Base-by-base conservation (phyloP, 768 basidiomycete species). In the Lactarius quietus region DNA sequence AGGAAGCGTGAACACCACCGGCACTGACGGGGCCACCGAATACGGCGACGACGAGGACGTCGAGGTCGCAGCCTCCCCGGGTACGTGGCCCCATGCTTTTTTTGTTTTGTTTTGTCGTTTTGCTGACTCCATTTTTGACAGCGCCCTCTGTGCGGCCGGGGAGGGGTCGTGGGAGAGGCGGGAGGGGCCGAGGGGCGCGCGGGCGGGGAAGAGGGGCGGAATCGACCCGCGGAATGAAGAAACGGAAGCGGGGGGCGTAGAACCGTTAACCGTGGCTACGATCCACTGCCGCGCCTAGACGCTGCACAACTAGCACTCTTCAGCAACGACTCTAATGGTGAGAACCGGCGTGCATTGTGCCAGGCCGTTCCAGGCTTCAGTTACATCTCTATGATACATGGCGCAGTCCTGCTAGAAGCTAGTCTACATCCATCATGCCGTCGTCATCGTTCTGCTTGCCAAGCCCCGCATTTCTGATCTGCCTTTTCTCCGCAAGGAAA, bases 1-100 rank as follows among this genome's bases (percentile, higher is more conserved):
- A 70, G 87, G 84, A 38, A 90, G 89, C 67, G 81, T 85, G 36
- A 80, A 85, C 18, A 90, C 89, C 20, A 90, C 89, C 2, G 88
- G 83, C 33, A 89, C 90, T 4, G 90, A 92, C 69, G 84, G 71
- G 3, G 83, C 86, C 12, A 88, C 87, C 6, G 88, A 89, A 57
- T 85, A 87, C 65, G 81, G 64, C 18, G 77, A 78, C 2, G 88
- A 88, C 51, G 90, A 90, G 41, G 89, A 89, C 9, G 83, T 83
- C 59, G 74, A 74, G 14, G 89, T 67, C 14, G 66, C 63, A 2
- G 68, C 66, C 36, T 68, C 69, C 38, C 67, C 69, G 0, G 66
- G 68, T 69, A 65, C 61, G 59, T 20, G 3, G 14, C 33, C 1
- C n/a, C 23, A 9, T 12, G 45, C n/a, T 1, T 14, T 3, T 23